Base-by-base conservation (phyloP, 1,284 basidiomycete genomes). In the Pterulicium gracile region DNA sequence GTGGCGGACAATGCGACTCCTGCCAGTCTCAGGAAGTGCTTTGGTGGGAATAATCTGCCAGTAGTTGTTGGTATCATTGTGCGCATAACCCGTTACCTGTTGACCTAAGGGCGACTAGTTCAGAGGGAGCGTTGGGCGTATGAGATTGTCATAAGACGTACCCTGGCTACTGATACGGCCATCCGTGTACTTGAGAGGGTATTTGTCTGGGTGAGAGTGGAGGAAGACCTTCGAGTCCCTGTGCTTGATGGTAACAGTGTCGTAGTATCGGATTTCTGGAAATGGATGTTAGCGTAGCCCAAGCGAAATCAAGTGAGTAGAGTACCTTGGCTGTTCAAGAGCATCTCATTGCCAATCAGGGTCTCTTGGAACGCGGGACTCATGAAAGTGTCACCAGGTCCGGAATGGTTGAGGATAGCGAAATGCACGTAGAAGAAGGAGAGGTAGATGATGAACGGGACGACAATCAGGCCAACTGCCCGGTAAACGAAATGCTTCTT, bases 391-490 rank as follows among this genome's bases (percentile, higher is more conserved):
- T 98, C 96, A 10, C 96, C 96, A 15, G 94, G 76, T 23, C 96
- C 96, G 19, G 91, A 92, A 54, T 82, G 75, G n/a, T 71, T 88
- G 55, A 98, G 81, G 50, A 98, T 77, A 44, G 85, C 75, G 59
- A 99, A 97, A 63, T 98, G 96, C 18, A 96, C 69, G 70, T 88
- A 98, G 75, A 99, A 98, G 77, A 96, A 93, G 18, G 86, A 86
- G 12, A 98, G 77, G 63, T 99, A 99, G 52, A 98, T 74, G 50
- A 88, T 66, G 53, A 94, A 78, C 3, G 96, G 96, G 15, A 96
- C 67, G 36, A 88, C 56, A 51, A 98, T 96, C 43, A 99, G 73
- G n/a, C 88, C 90, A 50, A 89, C 55, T 12, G 82, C 83, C 36
- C 96, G 79, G 17, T 95, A 93, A 39, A 71, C 64, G 63, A 98